A percentile compares a stretch with the other conserved stretches of the same genome.
phyloP scores from a whole-genome alignment of 768 basidiomycete species.

The Dentipellis sp. region DNA sequence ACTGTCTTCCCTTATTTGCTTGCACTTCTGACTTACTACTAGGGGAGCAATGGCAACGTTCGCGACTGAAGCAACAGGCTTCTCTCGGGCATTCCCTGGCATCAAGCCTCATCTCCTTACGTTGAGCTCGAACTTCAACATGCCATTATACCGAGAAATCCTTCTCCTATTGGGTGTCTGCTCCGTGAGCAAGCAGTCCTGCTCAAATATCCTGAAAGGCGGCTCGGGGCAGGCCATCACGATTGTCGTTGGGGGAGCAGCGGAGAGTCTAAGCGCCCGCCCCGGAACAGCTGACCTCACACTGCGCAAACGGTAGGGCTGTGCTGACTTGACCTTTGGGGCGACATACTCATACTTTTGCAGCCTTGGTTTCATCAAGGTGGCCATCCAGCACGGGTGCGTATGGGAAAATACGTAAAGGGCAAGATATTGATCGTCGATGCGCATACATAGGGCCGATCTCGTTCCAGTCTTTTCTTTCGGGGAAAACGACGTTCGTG shows the following conservation, averaged over 20 bases:
- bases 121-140: slow-evolving; percentile 77
- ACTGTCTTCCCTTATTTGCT: not conserved
- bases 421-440: too few relatives aligned
- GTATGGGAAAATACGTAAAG: slow-evolving; percentile 10
- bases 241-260: slow-evolving; percentile 94
- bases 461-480: slow-evolving; percentile 98
- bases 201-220: slow-evolving; percentile 70
- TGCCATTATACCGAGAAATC: slow-evolving; percentile 92
- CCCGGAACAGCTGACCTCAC: slow-evolving; percentile 96
- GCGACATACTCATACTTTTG: not conserved
- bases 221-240: slow-evolving; percentile 56
- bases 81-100: slow-evolving; percentile 84
- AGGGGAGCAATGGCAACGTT: slow-evolving; percentile 97
- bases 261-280: slow-evolving; percentile 87
- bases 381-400: slow-evolving; percentile 84
- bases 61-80: slow-evolving; percentile 93
- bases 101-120: slow-evolving; percentile 92
- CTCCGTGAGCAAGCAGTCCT: slow-evolving; percentile 86
- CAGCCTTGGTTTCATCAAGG: slow-evolving; percentile 90
- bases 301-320: slow-evolving; percentile 53
- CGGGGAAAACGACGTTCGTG: slow-evolving; percentile 91
- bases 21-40: not conserved
- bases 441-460: slow-evolving; percentile 54
- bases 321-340: not conserved
- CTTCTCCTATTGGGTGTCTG: slow-evolving; percentile 81